phyloP scores from a whole-genome alignment of 495 filamentous ascomycete species.

The Staphylotrichum tortipilum region DNA sequence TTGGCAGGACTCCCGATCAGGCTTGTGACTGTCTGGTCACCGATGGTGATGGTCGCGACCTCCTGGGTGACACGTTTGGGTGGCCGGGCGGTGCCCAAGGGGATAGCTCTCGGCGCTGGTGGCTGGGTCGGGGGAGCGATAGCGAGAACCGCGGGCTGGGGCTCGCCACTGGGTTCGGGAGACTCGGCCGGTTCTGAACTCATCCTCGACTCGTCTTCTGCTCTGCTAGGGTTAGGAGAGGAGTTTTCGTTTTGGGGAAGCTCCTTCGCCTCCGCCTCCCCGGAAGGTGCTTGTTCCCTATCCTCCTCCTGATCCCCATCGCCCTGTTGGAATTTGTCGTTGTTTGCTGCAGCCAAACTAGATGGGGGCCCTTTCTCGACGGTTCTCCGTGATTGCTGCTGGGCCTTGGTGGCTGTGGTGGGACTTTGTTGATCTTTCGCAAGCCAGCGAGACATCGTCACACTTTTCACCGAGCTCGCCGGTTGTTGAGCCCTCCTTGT shows the following conservation, averaged over 20 bases:
- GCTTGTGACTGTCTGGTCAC: constrained; percentile 60
- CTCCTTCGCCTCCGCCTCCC: background rate
- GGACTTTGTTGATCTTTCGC: constrained; percentile 2
- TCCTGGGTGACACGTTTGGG: constrained; percentile 57
- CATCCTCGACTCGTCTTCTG: background rate
- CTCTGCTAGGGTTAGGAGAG: background rate
- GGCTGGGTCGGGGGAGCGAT: constrained; percentile 34
- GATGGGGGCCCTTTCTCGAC: background rate
- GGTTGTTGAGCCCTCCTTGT: background rate
- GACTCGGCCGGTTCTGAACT: background rate
- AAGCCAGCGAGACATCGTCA: constrained; percentile 15
- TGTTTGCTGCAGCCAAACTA: background rate
- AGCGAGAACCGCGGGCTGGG: constrained; percentile 27
- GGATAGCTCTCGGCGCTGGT: constrained; percentile 13
- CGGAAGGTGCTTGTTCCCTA: background rate
- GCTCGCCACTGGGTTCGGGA: constrained; percentile 3
- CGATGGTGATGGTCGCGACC: constrained; percentile 83
- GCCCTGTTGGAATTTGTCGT: background rate
- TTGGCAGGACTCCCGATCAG: constrained; percentile 40
- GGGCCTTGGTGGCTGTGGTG: background rate
- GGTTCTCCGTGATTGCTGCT: background rate
- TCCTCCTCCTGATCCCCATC: background rate
- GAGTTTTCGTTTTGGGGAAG: background rate
- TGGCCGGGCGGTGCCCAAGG: constrained; percentile 13
- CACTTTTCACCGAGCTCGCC: background rate